phyloP scores from a whole-genome alignment of 1,139 yeast species.

The Trichomonascaceae sp. region DNA sequence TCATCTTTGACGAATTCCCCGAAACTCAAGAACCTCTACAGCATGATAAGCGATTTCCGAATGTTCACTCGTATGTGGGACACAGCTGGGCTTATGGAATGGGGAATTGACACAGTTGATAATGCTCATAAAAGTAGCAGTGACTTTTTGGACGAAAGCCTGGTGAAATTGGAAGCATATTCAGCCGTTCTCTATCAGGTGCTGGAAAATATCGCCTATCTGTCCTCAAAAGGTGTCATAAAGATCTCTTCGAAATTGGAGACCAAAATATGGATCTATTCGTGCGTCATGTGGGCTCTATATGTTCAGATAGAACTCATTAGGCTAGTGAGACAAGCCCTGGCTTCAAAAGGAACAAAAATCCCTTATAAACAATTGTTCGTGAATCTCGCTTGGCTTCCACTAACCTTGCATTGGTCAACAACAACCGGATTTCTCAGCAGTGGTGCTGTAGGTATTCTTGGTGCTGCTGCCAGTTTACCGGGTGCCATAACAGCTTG shows the following conservation, averaged over 20 bases:
- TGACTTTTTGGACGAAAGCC: constrained; percentile 14
- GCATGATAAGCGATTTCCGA: constrained; percentile 35
- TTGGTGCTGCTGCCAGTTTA: constrained; percentile 35
- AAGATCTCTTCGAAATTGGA: constrained; percentile 24
- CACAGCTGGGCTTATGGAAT: constrained; percentile 32
- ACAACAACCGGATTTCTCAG: constrained; percentile 32
- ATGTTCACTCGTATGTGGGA: constrained; percentile 37
- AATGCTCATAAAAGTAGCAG: constrained; percentile 16
- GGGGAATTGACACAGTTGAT: constrained; percentile 31
- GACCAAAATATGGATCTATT: constrained; percentile 34
- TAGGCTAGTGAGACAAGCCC: constrained; percentile 16
- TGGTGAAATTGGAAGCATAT: constrained; percentile 28
- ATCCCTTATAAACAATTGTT: constrained; percentile 26
- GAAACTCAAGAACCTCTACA: constrained; percentile 21
- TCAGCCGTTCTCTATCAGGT: constrained; percentile 36
- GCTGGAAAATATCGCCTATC: constrained; percentile 38
- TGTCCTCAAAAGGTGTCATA: constrained; percentile 35
- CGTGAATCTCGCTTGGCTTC: constrained; percentile 37
- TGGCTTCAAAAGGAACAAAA: constrained; percentile 12
- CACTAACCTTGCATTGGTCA: constrained; percentile 41
- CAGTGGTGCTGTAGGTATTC: constrained; percentile 33
- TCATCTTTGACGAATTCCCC: constrained; percentile 22
- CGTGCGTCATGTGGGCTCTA: constrained; percentile 39
- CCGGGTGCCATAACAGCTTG: constrained; percentile 24
- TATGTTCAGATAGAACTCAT: constrained; percentile 35